A percentile compares a stretch with the other conserved stretches of the same genome.
Conservation (phyloP, 331 rosid species). For the Rosa hybrid region DNA sequence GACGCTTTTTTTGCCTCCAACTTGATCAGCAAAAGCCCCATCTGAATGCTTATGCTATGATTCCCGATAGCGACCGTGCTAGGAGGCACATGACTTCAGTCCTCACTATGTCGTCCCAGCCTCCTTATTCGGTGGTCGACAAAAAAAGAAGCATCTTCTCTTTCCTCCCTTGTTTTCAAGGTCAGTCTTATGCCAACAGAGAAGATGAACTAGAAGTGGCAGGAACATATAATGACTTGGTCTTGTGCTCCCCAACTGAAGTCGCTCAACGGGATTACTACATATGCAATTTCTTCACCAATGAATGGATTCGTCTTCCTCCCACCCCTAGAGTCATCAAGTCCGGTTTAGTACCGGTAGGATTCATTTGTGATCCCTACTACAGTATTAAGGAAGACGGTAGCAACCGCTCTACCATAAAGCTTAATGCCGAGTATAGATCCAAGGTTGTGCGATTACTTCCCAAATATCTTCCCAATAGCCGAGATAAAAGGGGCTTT, state of each 20-base stretch:
- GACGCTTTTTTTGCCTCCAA: neutral
- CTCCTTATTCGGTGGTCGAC: too few relatives aligned
- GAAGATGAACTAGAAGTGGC: neutral
- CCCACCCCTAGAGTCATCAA: neutral
- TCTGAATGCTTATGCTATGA: neutral
- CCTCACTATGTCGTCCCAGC: neutral
- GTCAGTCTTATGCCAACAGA: neutral
- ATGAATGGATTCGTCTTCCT: neutral
- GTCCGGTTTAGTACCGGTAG: neutral
- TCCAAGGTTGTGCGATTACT: neutral
- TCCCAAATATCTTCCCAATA: too few relatives aligned
- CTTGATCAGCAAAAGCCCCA: neutral
- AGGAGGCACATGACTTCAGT: neutral
- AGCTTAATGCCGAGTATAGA: neutral
- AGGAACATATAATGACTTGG: neutral
- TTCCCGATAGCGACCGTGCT: too few relatives aligned
- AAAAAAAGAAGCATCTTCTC: neutral
- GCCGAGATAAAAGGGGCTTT: neutral
- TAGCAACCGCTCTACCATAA: neutral
- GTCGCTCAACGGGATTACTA: neutral
- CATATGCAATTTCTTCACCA: neutral
- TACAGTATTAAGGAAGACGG: neutral
- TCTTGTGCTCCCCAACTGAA: neutral
- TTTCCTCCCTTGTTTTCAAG: neutral
- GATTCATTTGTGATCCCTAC: neutral